phyloP scores from a whole-genome alignment of 129 eudicot genomes.

The Tagetes patula region DNA sequence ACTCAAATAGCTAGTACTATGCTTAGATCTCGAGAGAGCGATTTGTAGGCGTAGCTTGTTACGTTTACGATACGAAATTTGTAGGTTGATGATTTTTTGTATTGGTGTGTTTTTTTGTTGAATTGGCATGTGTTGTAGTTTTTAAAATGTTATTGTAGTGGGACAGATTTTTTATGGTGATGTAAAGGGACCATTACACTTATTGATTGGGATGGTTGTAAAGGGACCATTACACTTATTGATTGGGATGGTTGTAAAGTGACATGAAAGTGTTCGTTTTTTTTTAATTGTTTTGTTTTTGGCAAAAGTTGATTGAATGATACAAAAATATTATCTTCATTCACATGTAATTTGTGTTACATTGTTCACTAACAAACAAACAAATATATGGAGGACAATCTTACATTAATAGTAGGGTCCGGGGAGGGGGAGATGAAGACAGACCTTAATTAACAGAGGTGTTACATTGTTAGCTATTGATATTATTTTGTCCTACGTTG shows the following conservation, averaged over 20 bases:
- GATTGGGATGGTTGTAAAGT: background rate
- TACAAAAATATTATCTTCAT: too few species aligned
- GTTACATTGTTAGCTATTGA: too few species aligned
- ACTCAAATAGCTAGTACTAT: slow-evolving; percentile 3
- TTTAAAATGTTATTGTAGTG: background rate
- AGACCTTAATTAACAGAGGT: too few species aligned
- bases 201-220: background rate
- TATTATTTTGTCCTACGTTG: background rate
- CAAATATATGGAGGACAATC: too few species aligned
- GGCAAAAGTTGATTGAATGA: background rate
- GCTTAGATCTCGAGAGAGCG: slow-evolving; percentile 16
- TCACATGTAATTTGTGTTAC: too few species aligned
- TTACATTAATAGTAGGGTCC: too few species aligned
- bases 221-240: background rate
- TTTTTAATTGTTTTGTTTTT: background rate
- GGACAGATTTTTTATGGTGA: background rate
- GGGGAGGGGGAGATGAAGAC: too few species aligned
- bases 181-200: background rate
- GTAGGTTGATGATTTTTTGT: background rate
- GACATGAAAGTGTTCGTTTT: background rate
- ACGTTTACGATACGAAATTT: background rate
- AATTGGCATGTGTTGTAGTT: slow-evolving; percentile 5
- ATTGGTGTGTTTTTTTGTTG: background rate
- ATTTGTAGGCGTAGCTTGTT: too few species aligned
- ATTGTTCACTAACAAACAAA: too few species aligned